phyloP scores from a whole-genome alignment of 176 grass and related monocot genomes.

The Alloteropsis semialata region DNA sequence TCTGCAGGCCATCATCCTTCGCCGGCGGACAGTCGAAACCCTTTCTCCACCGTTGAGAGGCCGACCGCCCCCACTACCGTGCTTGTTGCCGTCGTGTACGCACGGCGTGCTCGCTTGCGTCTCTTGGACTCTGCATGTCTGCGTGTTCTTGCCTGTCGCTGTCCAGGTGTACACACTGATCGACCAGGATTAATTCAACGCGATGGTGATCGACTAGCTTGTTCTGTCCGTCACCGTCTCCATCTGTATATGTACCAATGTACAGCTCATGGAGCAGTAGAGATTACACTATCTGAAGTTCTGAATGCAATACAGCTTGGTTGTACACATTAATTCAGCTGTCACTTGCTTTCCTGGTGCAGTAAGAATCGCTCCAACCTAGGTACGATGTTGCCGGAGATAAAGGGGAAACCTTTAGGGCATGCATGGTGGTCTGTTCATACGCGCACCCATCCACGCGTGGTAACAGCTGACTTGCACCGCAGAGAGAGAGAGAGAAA shows the following conservation, averaged over 20 bases:
- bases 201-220: not conserved
- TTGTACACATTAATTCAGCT: not conserved
- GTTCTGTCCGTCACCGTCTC: not conserved
- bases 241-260: not conserved
- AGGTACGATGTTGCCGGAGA: not conserved
- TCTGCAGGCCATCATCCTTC: not conserved
- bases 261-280: not conserved
- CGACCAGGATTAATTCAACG: not conserved
- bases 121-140: not conserved
- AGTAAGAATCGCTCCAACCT: not conserved
- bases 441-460: too few relatives aligned
- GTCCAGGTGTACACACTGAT: not conserved
- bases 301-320: not conserved
- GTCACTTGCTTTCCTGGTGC: not conserved
- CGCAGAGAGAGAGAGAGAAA: too few relatives aligned
- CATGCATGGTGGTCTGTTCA: not conserved
- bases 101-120: not conserved
- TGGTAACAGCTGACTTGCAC: not conserved
- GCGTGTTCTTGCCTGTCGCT: not conserved
- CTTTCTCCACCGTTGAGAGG: constrained; percentile 13
- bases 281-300: not conserved
- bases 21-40: not conserved
- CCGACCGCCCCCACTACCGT: not conserved
- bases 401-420: not conserved
- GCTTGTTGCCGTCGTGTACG: not conserved